Conservation (phyloP, 345 rosid genomes). For the Linum trigynum region DNA sequence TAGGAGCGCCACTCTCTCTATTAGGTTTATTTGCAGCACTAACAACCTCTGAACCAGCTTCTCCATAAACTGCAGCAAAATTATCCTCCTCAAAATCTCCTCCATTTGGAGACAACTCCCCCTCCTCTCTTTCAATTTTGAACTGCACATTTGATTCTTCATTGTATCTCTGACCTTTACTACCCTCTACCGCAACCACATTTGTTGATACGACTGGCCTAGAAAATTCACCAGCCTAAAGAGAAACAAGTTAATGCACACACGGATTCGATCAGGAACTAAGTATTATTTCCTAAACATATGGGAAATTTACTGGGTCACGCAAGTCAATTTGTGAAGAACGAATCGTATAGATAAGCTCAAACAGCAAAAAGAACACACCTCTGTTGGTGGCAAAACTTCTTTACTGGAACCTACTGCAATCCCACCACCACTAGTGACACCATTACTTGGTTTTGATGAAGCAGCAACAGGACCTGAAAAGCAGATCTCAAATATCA, state of each 20-base stretch:
- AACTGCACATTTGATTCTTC: conserved; percentile 39
- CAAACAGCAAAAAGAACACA: conserved; percentile 17
- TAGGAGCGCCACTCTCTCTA: conserved; percentile 29
- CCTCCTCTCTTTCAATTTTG: conserved; percentile 93
- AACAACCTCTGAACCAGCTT: conserved; percentile 38
- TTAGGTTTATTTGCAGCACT: conserved; percentile 33
- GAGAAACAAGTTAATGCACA: conserved; percentile 13
- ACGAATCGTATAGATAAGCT: not conserved
- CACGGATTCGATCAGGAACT: conserved; percentile 13
- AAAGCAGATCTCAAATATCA: conserved; percentile 23
- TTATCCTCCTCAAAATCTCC: conserved; percentile 76
- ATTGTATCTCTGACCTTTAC: conserved; percentile 37
- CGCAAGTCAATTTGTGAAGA: not conserved
- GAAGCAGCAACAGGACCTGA: conserved; percentile 49
- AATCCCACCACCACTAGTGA: conserved; percentile 33
- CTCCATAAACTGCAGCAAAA: conserved; percentile 67
- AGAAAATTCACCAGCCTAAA: conserved; percentile 49
- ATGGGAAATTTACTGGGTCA: not conserved
- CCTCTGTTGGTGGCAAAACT: conserved; percentile 49
- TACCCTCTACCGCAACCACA: conserved; percentile 40
- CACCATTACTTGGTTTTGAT: conserved; percentile 39
- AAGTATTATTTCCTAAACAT: not conserved
- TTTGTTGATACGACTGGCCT: conserved; percentile 35
- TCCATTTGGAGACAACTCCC: conserved; percentile 91
- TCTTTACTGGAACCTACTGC: conserved; percentile 48